phyloP scores from a whole-genome alignment of 129 eudicot genomes.

The carrot (Daucus carota) region DNA sequence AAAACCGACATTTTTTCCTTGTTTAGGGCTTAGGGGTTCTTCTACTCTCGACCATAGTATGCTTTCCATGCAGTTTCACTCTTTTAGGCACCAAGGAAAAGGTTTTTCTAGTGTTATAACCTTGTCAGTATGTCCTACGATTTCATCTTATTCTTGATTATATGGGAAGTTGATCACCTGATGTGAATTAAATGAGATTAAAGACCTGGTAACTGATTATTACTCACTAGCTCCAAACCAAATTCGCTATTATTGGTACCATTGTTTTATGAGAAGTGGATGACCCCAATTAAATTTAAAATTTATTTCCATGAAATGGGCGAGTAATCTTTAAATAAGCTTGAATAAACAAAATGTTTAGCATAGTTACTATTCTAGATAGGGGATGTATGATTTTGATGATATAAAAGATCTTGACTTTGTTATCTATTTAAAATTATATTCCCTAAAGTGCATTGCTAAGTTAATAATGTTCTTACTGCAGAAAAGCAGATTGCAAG shows the following conservation, averaged over 20 bases:
- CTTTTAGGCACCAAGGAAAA: background rate
- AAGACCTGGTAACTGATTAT: background rate
- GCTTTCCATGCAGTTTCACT: background rate
- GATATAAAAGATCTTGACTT: background rate
- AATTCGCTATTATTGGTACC: background rate
- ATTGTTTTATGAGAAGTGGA: background rate
- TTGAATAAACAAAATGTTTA: background rate
- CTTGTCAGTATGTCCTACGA: background rate
- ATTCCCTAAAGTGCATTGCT: background rate
- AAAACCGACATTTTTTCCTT: background rate
- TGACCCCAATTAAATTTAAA: background rate
- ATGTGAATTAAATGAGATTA: too few relatives aligned
- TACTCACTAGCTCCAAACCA: background rate
- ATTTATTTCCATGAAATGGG: background rate
- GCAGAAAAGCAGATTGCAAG: slow-evolving; percentile 73
- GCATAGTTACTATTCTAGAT: background rate
- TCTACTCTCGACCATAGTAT: background rate
- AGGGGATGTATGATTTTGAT: background rate
- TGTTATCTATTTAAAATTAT: background rate
- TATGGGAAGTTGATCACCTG: background rate
- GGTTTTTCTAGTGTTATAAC: background rate
- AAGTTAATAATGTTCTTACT: background rate
- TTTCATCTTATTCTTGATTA: background rate
- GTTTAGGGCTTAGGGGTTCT: background rate
- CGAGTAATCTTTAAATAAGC: background rate